These are phyloP conservation scores for Phaeolepiota aurea DNA, from an alignment of 768 basidiomycete genomes.

Conservation along the genomic window DNA sequence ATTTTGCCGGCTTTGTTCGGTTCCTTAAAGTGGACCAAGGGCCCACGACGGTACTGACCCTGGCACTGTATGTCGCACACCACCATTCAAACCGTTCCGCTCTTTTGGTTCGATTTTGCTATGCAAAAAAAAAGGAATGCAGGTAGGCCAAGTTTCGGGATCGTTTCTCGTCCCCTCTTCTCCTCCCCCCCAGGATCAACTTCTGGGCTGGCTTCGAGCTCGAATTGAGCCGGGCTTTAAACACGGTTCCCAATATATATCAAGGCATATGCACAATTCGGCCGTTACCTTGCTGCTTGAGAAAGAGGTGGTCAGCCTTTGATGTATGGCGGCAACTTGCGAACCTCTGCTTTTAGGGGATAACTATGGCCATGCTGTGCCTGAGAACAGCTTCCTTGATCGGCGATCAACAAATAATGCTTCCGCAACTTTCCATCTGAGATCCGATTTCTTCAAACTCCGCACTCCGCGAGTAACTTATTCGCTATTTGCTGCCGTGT, in stretches of 20 bases:
- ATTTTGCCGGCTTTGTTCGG: conserved; percentile 39
- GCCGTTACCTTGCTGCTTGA: conserved; percentile 13
- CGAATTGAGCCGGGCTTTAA: neutral
- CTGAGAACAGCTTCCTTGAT: conserved; percentile 42
- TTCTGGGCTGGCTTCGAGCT: neutral
- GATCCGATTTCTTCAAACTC: conserved; percentile 17
- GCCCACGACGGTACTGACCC: conserved; percentile 29
- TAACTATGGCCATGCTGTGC: conserved; percentile 16
- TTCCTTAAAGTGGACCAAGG: conserved; percentile 35
- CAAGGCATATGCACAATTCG: conserved; percentile 12
- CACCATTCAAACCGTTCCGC: conserved; percentile 12
- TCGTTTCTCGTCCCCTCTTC: no score
- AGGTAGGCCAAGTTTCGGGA: neutral
- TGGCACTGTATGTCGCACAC: conserved; percentile 18
- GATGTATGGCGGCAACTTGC: conserved; percentile 21
- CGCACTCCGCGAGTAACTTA: conserved; percentile 12
- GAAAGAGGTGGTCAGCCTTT: conserved; percentile 1
- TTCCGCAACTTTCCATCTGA: conserved; percentile 22
- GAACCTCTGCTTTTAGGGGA: conserved; percentile 16
- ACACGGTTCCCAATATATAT: conserved; percentile 1
- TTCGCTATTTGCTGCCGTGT: conserved; percentile 2
- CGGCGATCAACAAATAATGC: conserved; percentile 46
- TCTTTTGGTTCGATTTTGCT: conserved; percentile 13
- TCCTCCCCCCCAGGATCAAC: neutral
- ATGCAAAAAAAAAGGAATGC: conserved; percentile 5